Evolutionary conservation across 2,329 filamentous ascomycete species (phyloP).

Genomic region (Geoglossum cookeanum): DNA sequence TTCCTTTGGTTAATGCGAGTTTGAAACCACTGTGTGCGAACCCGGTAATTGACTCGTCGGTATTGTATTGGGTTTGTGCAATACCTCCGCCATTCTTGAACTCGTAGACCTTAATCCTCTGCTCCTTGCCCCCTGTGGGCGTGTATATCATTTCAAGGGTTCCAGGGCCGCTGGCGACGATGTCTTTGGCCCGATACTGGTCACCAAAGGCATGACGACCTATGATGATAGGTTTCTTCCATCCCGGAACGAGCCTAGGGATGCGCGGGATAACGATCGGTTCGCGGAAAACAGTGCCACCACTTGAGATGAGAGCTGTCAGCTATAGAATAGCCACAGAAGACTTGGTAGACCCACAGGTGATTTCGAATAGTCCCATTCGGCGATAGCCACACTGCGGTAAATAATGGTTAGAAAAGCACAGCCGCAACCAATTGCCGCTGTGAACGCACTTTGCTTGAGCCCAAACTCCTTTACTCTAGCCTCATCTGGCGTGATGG

Average conservation of each 20-base stretch:
- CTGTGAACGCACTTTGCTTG: conserved; percentile 61
- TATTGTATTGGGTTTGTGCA: conserved; percentile 95
- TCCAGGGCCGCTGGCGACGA: conserved; percentile 62
- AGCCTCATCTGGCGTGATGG: conserved; percentile 93
- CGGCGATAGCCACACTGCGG: conserved; percentile 83
- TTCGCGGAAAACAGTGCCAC: conserved; percentile 96
- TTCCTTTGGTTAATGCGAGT: conserved; percentile 66
- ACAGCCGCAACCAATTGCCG: neutral
- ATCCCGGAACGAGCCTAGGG: conserved; percentile 83
- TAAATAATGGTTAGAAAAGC: neutral
- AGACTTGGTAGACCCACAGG: conserved; percentile 24
- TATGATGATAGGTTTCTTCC: conserved; percentile 98
- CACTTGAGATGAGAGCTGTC: conserved; percentile 24
- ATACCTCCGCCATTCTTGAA: conserved; percentile 77
- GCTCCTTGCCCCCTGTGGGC: conserved; percentile 56
- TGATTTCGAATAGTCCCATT: conserved; percentile 69
- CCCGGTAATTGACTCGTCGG: conserved; percentile 79
- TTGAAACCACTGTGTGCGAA: conserved; percentile 97
- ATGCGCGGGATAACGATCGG: conserved; percentile 92
- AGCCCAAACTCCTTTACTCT: conserved; percentile 96
- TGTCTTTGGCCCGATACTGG: conserved; percentile 94
- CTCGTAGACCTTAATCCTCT: conserved; percentile 77
- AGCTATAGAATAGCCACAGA: neutral
- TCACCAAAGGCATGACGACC: conserved; percentile 96
- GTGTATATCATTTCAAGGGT: conserved; percentile 93